A percentile compares a stretch with the other conserved stretches of the same genome.
phyloP scores from a whole-genome alignment of 768 basidiomycete genomes.

The Pleurotus salmoneostramineus region DNA sequence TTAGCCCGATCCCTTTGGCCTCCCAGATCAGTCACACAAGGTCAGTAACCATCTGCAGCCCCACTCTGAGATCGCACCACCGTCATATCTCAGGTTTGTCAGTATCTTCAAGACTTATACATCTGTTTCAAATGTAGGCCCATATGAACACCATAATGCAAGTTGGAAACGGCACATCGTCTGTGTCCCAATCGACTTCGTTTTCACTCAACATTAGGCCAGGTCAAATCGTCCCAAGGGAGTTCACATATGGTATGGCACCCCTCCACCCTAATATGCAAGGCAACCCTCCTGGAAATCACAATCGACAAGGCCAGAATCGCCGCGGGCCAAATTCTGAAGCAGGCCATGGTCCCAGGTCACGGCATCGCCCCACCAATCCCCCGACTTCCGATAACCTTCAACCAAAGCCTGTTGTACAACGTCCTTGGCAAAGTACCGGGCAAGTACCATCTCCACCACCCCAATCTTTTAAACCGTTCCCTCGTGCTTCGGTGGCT shows the following conservation, averaged over 20 bases:
- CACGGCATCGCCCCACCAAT: neutral
- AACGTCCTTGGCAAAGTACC: neutral
- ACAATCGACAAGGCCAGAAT: neutral
- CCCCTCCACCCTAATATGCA: neutral
- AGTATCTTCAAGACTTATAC: neutral
- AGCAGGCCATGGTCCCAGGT: neutral
- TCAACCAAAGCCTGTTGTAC: neutral
- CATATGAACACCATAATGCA: neutral
- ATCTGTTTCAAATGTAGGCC: neutral
- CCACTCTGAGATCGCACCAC: neutral
- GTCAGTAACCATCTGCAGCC: neutral
- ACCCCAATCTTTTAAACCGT: neutral
- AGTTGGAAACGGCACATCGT: neutral
- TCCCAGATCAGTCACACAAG: neutral
- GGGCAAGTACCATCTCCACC: neutral
- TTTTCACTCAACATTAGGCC: constrained; percentile 47
- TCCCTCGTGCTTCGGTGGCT: neutral
- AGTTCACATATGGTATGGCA: neutral
- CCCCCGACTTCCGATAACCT: neutral
- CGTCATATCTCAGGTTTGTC: neutral
- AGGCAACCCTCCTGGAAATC: neutral
- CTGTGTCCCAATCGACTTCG: constrained; percentile 3
- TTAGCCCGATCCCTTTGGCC: neutral
- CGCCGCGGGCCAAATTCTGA: neutral
- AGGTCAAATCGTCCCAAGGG: constrained; percentile 51